Percentiles rank a stretch among this genome's conserved stretches.
Conservation (phyloP, 768 basidiomycete species). For the Dentipellis sp. region DNA sequence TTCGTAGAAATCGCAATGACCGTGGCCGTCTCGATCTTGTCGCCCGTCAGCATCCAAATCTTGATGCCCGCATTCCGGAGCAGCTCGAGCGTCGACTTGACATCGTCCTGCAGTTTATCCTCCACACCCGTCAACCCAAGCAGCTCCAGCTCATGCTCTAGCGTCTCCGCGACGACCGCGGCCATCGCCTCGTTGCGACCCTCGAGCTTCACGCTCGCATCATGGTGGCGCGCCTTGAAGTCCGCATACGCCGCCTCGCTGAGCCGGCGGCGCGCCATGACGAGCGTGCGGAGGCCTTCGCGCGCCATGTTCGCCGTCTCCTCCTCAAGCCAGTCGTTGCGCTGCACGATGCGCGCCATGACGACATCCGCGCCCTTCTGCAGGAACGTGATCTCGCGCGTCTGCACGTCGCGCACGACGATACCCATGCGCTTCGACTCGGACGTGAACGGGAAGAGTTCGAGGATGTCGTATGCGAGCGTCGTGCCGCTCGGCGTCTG, state of each 20-base stretch:
- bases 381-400: constrained; percentile 78
- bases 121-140: constrained; percentile 97
- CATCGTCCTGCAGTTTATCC: constrained; percentile 96
- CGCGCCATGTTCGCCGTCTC: constrained; percentile 98
- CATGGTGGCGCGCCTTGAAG: constrained; percentile 65
- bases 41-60: constrained; percentile 99
- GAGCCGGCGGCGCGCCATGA: constrained; percentile 79
- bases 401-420: constrained; percentile 70
- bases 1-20: constrained; percentile 98
- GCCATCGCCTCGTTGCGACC: constrained; percentile 77
- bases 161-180: constrained; percentile 57
- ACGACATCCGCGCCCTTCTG: constrained; percentile 99
- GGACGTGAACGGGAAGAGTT: constrained; percentile 96
- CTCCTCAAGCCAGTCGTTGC: constrained; percentile 98
- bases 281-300: constrained; percentile 90
- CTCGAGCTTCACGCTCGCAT: constrained; percentile 73
- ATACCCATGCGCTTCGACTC: constrained; percentile 99
- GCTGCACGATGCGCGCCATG: constrained; percentile 89
- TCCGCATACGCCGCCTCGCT: constrained; percentile 57
- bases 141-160: constrained; percentile 88
- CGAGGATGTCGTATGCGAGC: constrained; percentile 76
- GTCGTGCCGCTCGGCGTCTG: constrained; percentile 57
- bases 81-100: constrained; percentile 87
- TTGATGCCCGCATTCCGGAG: constrained; percentile 93
- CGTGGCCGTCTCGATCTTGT: constrained; percentile 98